Base-by-base conservation (phyloP, 1,284 basidiomycete species). In the Fistulinella staudtii region DNA sequence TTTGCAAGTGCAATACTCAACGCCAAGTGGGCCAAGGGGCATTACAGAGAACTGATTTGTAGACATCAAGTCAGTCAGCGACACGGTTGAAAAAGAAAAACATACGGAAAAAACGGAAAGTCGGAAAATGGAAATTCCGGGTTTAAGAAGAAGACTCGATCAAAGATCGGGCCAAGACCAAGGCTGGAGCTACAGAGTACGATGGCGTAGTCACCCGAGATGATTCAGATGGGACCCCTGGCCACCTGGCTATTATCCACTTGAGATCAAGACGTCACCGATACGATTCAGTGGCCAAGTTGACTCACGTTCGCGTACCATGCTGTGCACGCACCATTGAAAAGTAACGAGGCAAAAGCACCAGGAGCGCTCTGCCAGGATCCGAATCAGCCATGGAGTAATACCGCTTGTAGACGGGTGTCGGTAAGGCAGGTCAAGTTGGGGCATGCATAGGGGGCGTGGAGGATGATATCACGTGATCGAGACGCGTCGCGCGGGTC, bases 401-500 rank as follows among this genome's bases (percentile, higher is more conserved):
- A 30, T 30, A 30, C 4, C 28, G 28, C 28, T 15, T 30, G 8
- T 30, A n/a, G 28, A 6, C 13, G n/a, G n/a, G n/a, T n/a, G n/a
- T n/a, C n/a, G n/a, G n/a, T n/a, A n/a, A n/a, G n/a, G n/a, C n/a
- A n/a, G n/a, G n/a, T n/a, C n/a, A n/a, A n/a, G n/a, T n/a, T n/a
- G n/a, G n/a, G 9, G 15, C 29, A 31, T 31, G 29, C 29, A 2
- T n/a, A 8, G 29, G 29, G 29, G 3, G 29, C 31, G 13, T 33
- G 31, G 2, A 11, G 2, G 31, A 13, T 33, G 31, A 2, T 17
- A 6, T 33, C 56, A 64, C 58, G 57, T 59, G 57, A 61, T 8
- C 18, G 17, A 13, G 36, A 60, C 65, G 63, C 64, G 61, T 63
- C 54, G 54, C 54, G 55, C 49, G 45, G 43, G 55, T 61, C 64